Evolutionary conservation across 2,329 filamentous ascomycete species (phyloP).

Genomic region (Monosporascus sp.): DNA sequence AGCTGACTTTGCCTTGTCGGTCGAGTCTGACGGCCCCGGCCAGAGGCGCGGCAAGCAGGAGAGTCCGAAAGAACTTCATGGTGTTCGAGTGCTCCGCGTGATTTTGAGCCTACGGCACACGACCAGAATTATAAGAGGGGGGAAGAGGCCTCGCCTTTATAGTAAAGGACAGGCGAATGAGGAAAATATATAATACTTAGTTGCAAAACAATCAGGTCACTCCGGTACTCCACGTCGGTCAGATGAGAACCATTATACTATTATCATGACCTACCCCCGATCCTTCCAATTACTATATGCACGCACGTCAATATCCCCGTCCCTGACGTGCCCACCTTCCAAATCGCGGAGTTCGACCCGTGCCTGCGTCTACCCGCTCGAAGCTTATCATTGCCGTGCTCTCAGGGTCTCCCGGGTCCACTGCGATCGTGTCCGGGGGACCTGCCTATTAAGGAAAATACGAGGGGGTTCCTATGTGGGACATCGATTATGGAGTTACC

Average conservation of each 20-base stretch:
- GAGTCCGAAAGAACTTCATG: background rate
- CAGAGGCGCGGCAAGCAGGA: background rate
- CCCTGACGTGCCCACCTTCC: background rate
- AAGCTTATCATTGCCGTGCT: background rate
- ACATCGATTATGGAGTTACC: background rate
- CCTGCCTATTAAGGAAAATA: background rate
- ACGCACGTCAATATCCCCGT: too few species aligned
- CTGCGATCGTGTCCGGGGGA: background rate
- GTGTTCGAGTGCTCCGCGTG: background rate
- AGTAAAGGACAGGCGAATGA: too few species aligned
- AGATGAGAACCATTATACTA: too few species aligned
- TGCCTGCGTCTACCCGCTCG: background rate
- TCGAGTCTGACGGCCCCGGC: background rate
- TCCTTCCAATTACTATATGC: background rate
- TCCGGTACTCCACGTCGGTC: too few species aligned
- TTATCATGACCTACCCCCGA: background rate
- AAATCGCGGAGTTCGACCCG: background rate
- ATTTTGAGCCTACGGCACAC: background rate
- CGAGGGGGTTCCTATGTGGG: background rate
- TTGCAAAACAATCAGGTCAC: too few species aligned
- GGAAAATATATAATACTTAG: too few species aligned
- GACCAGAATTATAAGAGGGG: background rate
- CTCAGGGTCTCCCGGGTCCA: background rate
- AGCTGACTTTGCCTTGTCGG: slow-evolving; percentile 15
- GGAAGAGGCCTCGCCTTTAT: background rate